Percentiles rank a stretch among this genome's conserved stretches.
These are phyloP conservation scores for Violaceomyces palustris DNA, from an alignment of 1,284 basidiomycete species.

Conservation along the genomic window DNA sequence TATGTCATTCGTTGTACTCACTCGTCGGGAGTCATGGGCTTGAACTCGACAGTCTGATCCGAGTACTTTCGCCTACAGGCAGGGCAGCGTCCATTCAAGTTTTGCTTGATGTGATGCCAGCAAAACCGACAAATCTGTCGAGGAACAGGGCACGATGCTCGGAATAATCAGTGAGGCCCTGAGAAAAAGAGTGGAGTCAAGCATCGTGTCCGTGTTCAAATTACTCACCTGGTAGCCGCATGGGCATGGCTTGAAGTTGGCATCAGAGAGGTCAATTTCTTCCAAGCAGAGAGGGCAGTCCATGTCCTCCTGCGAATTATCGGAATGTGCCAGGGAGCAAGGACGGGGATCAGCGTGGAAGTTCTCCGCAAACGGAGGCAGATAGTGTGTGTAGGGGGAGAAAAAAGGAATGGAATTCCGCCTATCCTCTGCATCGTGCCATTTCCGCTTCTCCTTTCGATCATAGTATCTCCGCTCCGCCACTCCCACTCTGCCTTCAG, in stretches of 20 bases:
- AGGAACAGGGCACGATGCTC: no score
- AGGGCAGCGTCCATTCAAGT: conserved; percentile 92
- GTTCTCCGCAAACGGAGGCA: no score
- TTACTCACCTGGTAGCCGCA: conserved; percentile 88
- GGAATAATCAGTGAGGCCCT: no score
- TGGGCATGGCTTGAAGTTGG: conserved; percentile 98
- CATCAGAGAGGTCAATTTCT: conserved; percentile 97
- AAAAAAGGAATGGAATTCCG: no score
- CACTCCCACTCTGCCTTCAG: no score
- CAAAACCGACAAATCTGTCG: conserved; percentile 99
- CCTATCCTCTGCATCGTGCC: no score
- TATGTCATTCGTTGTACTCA: conserved; percentile 56
- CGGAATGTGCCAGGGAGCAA: not conserved
- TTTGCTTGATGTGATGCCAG: conserved; percentile 96
- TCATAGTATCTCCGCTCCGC: no score
- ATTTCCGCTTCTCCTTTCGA: no score
- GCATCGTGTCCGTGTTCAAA: not conserved
- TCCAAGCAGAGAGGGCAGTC: conserved; percentile 98
- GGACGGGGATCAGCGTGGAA: conserved; percentile 3
- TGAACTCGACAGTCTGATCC: conserved; percentile 89
- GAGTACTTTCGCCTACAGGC: conserved; percentile 92
- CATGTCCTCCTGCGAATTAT: conserved; percentile 73
- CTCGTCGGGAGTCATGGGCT: conserved; percentile 93
- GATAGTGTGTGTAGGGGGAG: no score
- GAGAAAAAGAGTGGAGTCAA: no score